Evolutionary conservation across 805 yeast species (phyloP).

Genomic region (Debaryomyces hansenii): DNA sequence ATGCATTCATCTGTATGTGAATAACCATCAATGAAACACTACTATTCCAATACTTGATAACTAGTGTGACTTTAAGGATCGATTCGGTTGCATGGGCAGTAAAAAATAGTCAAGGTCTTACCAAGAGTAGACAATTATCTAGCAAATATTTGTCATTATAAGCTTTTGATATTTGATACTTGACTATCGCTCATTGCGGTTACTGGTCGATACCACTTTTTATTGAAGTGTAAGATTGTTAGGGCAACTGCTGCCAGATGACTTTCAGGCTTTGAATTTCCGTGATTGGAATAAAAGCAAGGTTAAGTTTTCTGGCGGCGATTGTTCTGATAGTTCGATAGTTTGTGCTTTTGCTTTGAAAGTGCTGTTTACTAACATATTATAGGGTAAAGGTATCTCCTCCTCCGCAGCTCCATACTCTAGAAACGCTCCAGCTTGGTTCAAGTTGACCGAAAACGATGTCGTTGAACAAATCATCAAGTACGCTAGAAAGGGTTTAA

Average conservation of each 20-base stretch:
- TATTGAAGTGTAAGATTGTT: constrained; percentile 21
- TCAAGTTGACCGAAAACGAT: constrained; percentile 92
- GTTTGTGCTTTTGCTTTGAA: neutral
- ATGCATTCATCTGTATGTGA: constrained; percentile 96
- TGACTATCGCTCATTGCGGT: constrained; percentile 2
- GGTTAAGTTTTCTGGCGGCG: too few species aligned
- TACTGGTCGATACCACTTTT: constrained; percentile 57
- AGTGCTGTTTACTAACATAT: constrained; percentile 39
- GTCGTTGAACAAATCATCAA: constrained; percentile 98
- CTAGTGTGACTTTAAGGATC: constrained; percentile 8
- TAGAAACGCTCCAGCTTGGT: constrained; percentile 99
- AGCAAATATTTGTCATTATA: constrained; percentile 7
- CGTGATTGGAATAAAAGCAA: too few species aligned
- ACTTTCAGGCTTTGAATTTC: neutral
- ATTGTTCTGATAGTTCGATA: too few species aligned
- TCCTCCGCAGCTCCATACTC: constrained; percentile 99
- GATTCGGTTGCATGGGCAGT: constrained; percentile 6
- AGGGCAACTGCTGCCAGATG: constrained; percentile 18
- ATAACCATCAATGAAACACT: constrained; percentile 1
- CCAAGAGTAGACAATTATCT: constrained; percentile 23
- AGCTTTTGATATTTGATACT: constrained; percentile 26
- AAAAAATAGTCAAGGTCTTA: constrained; percentile 20
- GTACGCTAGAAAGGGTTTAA: constrained; percentile 99
- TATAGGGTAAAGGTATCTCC: constrained; percentile 98
- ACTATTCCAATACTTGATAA: constrained; percentile 20